Evolutionary conservation across 169 alveolate genomes (phyloP), one percentile per base, ranked within the genome.

Genomic region (Plasmodium malariae): DNA sequence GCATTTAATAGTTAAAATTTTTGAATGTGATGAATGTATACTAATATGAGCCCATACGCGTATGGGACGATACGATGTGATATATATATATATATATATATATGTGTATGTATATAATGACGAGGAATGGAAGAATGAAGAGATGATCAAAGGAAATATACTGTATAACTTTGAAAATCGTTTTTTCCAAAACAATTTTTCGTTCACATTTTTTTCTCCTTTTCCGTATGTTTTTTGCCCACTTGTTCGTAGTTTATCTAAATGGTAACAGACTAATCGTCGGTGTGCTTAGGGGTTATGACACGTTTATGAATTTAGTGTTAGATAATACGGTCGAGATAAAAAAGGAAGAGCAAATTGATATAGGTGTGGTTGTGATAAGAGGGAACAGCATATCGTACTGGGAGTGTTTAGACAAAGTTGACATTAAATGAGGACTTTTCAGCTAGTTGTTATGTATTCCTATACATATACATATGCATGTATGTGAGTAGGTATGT

Each of bases 321-420:
- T 94, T 99, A 45, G 99, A 98, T 87, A 96, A 98, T 94, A 98
- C 99, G 5, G 91, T 95, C 54, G 99, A 98, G 91, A 94, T 97
- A 17, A 93, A 92, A 24, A 93, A 95, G 36, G 97, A 94, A 54
- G 97, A 88, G 55, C 96, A 95, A 91, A 93, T 94, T 88, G 98
- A 96, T 36, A 94, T 99, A 26, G 99, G 99, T 11, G 97, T 98
- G 85, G 98, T 97, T 32, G 99, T 99, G 57, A 96, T 99, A 51
- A 94, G 99, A 48, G 99, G 99, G 37, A 98, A 98, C 93, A 96
- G 99, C 60, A 96, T 99, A 40, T 90, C 97, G 67, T 95, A 96
- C 96, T 99, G 99, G 99, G 99, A 99, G 90, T 98, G 99, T 95
- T 95, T 98, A 34, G 99, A 99, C 95, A 97, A 97, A 88, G 99